phyloP scores from a whole-genome alignment of 257 asterid species.

The Verbascum thapsus region DNA sequence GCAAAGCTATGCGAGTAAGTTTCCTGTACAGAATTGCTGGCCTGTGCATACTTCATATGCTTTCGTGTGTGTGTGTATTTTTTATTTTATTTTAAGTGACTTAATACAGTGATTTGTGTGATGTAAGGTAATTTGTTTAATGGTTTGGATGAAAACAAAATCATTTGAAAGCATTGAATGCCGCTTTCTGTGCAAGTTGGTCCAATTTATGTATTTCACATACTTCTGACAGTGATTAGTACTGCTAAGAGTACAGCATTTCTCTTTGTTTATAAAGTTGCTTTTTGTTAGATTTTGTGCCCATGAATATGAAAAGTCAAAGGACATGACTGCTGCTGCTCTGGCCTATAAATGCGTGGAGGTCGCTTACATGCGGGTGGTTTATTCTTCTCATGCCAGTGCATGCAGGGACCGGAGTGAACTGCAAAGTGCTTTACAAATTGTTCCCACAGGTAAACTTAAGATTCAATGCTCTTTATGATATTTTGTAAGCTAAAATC shows the following conservation, averaged over 20 bases:
- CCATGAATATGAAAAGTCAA: conserved; percentile 83
- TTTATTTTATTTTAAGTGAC: conserved; percentile 7
- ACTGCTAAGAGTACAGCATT: conserved; percentile 29
- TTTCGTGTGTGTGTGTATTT: conserved; percentile 15
- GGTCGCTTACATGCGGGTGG: conserved; percentile 86
- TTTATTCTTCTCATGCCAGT: conserved; percentile 66
- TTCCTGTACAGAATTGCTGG: conserved; percentile 16
- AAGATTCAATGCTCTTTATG: conserved; percentile 22
- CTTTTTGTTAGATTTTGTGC: conserved; percentile 76
- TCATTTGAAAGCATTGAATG: conserved; percentile 1
- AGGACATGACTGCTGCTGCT: conserved; percentile 93
- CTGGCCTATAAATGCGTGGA: conserved; percentile 94
- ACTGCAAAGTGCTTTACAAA: conserved; percentile 73
- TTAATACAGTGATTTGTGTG: background rate
- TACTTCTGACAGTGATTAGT: conserved; percentile 17
- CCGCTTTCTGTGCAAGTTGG: background rate
- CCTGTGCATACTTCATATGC: conserved; percentile 17
- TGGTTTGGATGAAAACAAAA: conserved; percentile 6
- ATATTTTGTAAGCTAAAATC: conserved; percentile 18
- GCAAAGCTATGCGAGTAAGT: conserved; percentile 99
- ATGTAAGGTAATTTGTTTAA: background rate
- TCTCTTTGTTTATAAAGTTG: conserved; percentile 32
- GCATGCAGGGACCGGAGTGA: conserved; percentile 77
- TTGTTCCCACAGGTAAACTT: conserved; percentile 75
- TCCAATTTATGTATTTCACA: conserved; percentile 14